Evolutionary conservation across 306 rosid species (phyloP).

Genomic region (Fragaria ananassa): DNA sequence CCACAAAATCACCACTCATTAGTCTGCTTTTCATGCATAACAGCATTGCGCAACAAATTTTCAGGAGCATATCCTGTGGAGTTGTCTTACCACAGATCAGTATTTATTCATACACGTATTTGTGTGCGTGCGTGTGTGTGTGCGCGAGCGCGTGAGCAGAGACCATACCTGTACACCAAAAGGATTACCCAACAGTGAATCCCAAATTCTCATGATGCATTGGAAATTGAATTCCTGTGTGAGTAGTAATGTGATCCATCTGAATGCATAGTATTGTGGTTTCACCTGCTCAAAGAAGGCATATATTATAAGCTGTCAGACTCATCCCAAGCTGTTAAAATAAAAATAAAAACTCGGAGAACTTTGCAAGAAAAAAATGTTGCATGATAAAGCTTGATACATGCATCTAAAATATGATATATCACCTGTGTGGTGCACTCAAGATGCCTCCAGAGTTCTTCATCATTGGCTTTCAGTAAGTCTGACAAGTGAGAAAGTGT

Average conservation of each 20-base stretch:
- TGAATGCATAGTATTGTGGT: slow-evolving; percentile 74
- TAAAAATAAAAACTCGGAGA: not conserved
- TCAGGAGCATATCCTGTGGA: slow-evolving; percentile 74
- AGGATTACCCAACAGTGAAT: slow-evolving; percentile 65
- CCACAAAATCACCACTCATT: slow-evolving; percentile 67
- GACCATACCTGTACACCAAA: slow-evolving; percentile 65
- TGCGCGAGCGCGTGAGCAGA: slow-evolving; percentile 4
- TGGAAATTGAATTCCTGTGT: slow-evolving; percentile 74
- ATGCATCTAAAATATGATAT: not conserved
- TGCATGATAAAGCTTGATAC: not conserved
- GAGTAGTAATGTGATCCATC: slow-evolving; percentile 81
- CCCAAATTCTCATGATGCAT: slow-evolving; percentile 75
- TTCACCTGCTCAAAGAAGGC: slow-evolving; percentile 46
- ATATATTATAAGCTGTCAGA: slow-evolving; percentile 16
- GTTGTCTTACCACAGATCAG: not conserved
- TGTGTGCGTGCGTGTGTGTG: not conserved
- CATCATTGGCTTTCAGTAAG: slow-evolving; percentile 56
- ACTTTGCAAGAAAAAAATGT: not conserved
- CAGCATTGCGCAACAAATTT: slow-evolving; percentile 80
- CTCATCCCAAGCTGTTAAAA: slow-evolving; percentile 8
- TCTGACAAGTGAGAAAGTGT: slow-evolving; percentile 68
- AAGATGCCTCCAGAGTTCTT: slow-evolving; percentile 78
- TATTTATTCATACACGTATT: not conserved
- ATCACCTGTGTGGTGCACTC: slow-evolving; percentile 64
- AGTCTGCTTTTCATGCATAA: slow-evolving; percentile 60